A percentile compares a stretch with the other conserved stretches of the same genome.
Conservation (phyloP, 345 rosid species). For the Sonneratia caseolaris region DNA sequence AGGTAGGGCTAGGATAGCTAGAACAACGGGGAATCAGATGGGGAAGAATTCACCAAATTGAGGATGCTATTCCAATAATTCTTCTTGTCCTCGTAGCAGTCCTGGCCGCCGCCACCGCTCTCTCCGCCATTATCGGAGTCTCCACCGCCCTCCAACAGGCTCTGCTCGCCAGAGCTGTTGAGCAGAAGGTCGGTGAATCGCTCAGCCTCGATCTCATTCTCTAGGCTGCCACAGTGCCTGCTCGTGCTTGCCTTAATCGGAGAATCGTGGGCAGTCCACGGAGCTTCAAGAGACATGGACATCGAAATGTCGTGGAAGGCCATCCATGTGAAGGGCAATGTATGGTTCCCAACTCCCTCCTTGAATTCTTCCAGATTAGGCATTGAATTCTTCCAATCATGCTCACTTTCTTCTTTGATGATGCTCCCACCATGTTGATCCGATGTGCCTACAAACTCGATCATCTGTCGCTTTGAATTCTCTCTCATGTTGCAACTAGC, state of each 20-base stretch:
- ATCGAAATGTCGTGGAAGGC: constrained; percentile 33
- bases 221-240: constrained; percentile 10
- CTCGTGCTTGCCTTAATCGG: constrained; percentile 14
- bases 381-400: constrained; percentile 42
- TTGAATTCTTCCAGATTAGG: constrained; percentile 20
- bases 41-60: constrained; percentile 82
- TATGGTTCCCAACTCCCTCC: constrained; percentile 28
- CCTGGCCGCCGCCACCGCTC: constrained; percentile 27
- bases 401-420: constrained; percentile 42
- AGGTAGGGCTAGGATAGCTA: constrained; percentile 6
- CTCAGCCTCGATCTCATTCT: constrained; percentile 36
- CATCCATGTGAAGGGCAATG: constrained; percentile 30
- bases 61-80: constrained; percentile 95
- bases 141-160: constrained; percentile 29
- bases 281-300: constrained; percentile 27
- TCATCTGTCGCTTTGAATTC: constrained; percentile 27
- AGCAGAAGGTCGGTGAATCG: constrained; percentile 76
- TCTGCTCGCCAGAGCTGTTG: constrained; percentile 37
- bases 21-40: constrained; percentile 64
- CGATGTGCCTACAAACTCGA: constrained; percentile 46
- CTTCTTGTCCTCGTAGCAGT: constrained; percentile 72
- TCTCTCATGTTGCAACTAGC: constrained; percentile 13
- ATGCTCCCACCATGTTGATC: constrained; percentile 30
- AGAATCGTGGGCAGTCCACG: constrained; percentile 37
- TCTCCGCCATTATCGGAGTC: constrained; percentile 16